Conservation (phyloP, 2,329 filamentous ascomycete genomes). For the Stachybotrys echinatus region DNA sequence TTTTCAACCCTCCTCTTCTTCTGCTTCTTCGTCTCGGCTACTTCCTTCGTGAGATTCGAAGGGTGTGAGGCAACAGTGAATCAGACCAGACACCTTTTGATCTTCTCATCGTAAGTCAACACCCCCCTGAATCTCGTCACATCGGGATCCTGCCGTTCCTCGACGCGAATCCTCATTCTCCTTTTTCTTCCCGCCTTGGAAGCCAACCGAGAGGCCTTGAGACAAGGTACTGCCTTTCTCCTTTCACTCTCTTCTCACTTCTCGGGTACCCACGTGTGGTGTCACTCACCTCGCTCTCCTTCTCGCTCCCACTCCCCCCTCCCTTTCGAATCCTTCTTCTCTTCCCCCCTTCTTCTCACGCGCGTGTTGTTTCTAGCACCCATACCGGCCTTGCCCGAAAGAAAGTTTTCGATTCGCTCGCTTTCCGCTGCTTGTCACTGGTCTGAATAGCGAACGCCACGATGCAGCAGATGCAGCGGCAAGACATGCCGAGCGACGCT, state of each 20-base stretch:
- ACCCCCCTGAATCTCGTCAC: background rate
- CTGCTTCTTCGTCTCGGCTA: background rate
- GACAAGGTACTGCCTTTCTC: background rate
- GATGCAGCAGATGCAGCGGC: conserved; percentile 7
- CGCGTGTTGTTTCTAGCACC: background rate
- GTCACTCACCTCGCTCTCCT: too few species aligned
- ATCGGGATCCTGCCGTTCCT: too few species aligned
- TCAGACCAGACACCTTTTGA: background rate
- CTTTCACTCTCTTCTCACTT: background rate
- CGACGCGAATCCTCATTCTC: background rate
- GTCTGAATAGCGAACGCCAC: background rate
- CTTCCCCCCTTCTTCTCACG: background rate
- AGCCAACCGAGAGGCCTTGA: background rate
- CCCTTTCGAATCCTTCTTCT: background rate
- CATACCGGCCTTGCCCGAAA: too few species aligned
- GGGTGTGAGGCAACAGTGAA: background rate
- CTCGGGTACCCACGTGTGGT: background rate
- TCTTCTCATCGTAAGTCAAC: background rate
- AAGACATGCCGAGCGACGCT: background rate
- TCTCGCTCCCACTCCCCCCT: background rate
- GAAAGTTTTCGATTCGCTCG: background rate
- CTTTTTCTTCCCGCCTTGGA: background rate
- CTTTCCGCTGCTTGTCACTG: background rate
- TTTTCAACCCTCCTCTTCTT: background rate
- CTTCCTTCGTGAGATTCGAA: background rate